Conservation (phyloP, 768 basidiomycete genomes). For the Amanita exitialis region DNA sequence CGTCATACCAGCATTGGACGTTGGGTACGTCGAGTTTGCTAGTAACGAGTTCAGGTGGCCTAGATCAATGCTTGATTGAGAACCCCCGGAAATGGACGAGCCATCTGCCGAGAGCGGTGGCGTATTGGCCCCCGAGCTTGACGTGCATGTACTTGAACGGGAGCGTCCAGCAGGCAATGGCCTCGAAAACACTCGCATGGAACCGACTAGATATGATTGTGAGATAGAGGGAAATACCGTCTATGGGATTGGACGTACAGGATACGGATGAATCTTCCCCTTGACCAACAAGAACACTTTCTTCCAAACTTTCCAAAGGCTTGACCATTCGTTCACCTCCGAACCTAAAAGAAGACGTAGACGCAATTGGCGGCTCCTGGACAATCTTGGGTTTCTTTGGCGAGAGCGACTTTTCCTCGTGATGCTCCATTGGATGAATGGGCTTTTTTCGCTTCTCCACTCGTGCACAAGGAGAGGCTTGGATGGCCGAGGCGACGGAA, state of each 20-base stretch:
- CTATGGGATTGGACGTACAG: conserved; percentile 28
- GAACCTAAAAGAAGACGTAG: conserved; percentile 58
- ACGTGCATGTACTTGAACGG: conserved; percentile 61
- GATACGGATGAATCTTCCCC: conserved; percentile 51
- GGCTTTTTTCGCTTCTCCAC: conserved; percentile 54
- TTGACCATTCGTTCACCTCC: conserved; percentile 61
- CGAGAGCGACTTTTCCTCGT: conserved; percentile 23
- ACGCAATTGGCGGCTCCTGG: conserved; percentile 60
- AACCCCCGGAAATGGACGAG: conserved; percentile 60
- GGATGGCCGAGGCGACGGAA: conserved; percentile 56
- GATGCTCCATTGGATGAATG: conserved; percentile 20
- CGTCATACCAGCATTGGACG: conserved; percentile 23
- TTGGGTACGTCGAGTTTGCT: conserved; percentile 42
- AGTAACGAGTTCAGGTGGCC: conserved; percentile 48
- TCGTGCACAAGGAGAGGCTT: conserved; percentile 61
- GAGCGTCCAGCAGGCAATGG: conserved; percentile 41
- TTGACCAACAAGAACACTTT: conserved; percentile 50
- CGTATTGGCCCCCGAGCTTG: conserved; percentile 58
- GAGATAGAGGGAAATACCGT: conserved; percentile 3
- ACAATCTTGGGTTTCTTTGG: conserved; percentile 39
- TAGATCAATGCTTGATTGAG: conserved; percentile 71
- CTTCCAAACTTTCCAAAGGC: conserved; percentile 59
- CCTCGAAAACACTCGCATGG: conserved; percentile 51
- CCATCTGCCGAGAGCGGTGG: conserved; percentile 68
- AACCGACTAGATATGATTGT: conserved; percentile 24